phyloP scores from a whole-genome alignment of 768 basidiomycete genomes.

The Boletus barrowsii region DNA sequence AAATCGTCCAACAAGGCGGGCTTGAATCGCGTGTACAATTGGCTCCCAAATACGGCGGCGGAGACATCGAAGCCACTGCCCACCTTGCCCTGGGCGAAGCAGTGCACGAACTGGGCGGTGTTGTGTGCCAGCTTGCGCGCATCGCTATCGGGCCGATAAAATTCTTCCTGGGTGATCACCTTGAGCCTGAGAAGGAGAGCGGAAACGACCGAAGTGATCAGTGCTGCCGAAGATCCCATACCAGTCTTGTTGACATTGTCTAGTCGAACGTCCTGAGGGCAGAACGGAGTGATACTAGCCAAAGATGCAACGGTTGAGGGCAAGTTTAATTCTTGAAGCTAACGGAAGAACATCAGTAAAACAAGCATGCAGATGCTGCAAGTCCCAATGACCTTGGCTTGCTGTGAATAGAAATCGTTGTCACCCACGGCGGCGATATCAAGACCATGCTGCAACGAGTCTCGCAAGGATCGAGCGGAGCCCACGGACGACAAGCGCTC shows the following conservation, averaged over 20 bases:
- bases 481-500: slow-evolving; percentile 39
- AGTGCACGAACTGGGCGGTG: slow-evolving; percentile 91
- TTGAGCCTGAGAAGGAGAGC: slow-evolving; percentile 76
- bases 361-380: not conserved
- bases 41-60: slow-evolving; percentile 91
- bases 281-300: slow-evolving; percentile 71
- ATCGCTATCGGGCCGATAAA: slow-evolving; percentile 41
- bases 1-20: slow-evolving; percentile 40
- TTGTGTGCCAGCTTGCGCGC: slow-evolving; percentile 79
- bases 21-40: slow-evolving; percentile 86
- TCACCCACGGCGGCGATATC: slow-evolving; percentile 85
- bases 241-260: slow-evolving; percentile 96
- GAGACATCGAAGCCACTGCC: slow-evolving; percentile 98
- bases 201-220: slow-evolving; percentile 92
- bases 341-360: slow-evolving; percentile 3
- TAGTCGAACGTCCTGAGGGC: slow-evolving; percentile 62
- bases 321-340: slow-evolving; percentile 65
- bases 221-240: slow-evolving; percentile 92
- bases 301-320: slow-evolving; percentile 65
- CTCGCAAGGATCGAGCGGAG: slow-evolving; percentile 42
- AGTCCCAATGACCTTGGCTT: slow-evolving; percentile 57
- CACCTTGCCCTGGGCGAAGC: slow-evolving; percentile 95
- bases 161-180: slow-evolving; percentile 52
- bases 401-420: slow-evolving; percentile 98
- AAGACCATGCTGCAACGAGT: slow-evolving; percentile 50